Conservation (phyloP, 2,329 filamentous ascomycete species). For the Penicillium concentricum region DNA sequence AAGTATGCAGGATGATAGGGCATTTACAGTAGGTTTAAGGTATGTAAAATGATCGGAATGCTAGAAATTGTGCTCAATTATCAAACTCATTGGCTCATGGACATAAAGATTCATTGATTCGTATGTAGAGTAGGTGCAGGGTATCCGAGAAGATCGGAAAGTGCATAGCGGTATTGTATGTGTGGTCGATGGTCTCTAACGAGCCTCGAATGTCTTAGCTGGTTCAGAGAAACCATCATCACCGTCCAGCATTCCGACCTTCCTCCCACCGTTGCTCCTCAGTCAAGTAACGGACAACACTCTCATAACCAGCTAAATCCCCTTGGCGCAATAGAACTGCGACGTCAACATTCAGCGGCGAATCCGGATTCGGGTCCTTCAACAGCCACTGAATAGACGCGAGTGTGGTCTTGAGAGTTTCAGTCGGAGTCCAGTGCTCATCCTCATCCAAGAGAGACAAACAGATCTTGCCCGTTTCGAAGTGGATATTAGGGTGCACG, state of each 20-base stretch:
- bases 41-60: conserved; percentile 1
- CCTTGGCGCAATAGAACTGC: conserved; percentile 47
- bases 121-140: not conserved
- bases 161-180: conserved; percentile 1
- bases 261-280: conserved; percentile 47
- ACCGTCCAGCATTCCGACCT: conserved; percentile 12
- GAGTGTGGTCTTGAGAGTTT: conserved; percentile 56
- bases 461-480: conserved; percentile 83
- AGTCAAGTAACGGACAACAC: conserved; percentile 49
- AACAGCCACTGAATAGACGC: conserved; percentile 50
- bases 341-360: conserved; percentile 51
- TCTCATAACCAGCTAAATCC: conserved; percentile 47
- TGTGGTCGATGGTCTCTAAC: not conserved
- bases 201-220: not conserved
- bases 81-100: not conserved
- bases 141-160: conserved; percentile 2
- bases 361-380: conserved; percentile 46
- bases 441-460: conserved; percentile 69
- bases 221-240: not conserved
- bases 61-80: not conserved
- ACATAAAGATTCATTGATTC: not conserved
- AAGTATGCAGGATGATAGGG: not conserved
- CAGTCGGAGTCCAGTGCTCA: too few species aligned
- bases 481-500: conserved; percentile 78
- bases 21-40: too few species aligned